Base-by-base conservation (phyloP, 2,329 filamentous ascomycete genomes). In the Chrysosporium queenslandicum region DNA sequence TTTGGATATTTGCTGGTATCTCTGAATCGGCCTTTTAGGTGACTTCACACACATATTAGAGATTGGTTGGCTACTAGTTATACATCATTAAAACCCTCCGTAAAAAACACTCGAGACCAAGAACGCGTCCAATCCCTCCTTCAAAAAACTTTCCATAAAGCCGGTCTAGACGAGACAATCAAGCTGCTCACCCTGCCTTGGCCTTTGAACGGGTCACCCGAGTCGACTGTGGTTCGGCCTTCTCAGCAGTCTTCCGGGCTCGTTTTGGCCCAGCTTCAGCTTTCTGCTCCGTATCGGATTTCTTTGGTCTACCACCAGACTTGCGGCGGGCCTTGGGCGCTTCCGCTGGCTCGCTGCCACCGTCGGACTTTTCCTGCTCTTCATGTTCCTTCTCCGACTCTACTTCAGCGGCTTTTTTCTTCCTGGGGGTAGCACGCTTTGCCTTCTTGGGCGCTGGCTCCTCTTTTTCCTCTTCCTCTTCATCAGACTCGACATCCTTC, bases 271-370 rank as follows among this genome's bases (percentile, higher is more conserved):
- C 56, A n/a, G 20, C 55, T 21, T 56, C 52, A 21, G 46, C 43
- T 18, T 59, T 55, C 2, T n/a, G 37, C 18, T 51, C 57, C 6
- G 58, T 56, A n/a, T 53, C 52, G 2, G 58, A 41, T 23, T 60
- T 59, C 4, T 57, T 58, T 3, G 48, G 36, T 16, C 50, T 53
- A 21, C 42, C 45, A 45, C 25, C 16, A 18, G 39, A 25, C 27
- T 56, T 58, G 51, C 58, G 58, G 49, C 60, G 58, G 14, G 37
- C n/a, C 29, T 58, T 54, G 7, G 58, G 42, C 8, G 55, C 54
- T 21, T 55, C 9, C 52, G 47, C 9, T 56, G 57, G 23, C 61
- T 60, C 29, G 37, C 43, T 56, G 45, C 63, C 53, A 39, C 63
- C 16, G 23, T 58, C 54, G 20, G 56, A 46, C n/a, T n/a, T n/a